Evolutionary conservation across 2,329 filamentous ascomycete species (phyloP), one percentile per base, ranked within the genome.

Genomic region (Sporothrix variecibatus): DNA sequence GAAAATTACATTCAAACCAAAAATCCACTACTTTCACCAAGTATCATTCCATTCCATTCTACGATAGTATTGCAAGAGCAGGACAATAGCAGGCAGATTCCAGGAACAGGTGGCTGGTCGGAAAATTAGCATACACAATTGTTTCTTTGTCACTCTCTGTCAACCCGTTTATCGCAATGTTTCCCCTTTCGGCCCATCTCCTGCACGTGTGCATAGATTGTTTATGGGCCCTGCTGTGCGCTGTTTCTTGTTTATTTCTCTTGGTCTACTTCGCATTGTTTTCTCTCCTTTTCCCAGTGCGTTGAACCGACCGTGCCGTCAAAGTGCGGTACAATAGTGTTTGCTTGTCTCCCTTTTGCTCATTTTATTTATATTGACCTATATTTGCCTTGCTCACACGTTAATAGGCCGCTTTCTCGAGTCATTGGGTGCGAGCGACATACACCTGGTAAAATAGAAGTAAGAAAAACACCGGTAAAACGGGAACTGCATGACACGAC

Each of bases 331-430:
- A 31, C 20, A n/a, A 38, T 20, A 65, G 60, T 26, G n/a, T n/a
- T 65, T 43, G n/a, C 43, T 17, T 43, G 28, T 58, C 46, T 65
- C 31, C 31, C 43, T n/a, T 26, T 70, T 34, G 46, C 67, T 38
- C 46, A 70, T 70, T 26, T 69, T 69, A 70, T 70, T 51, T 53
- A 70, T 53, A 38, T 53, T 70, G 67, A 15, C 11, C 68, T 56
- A 56, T 70, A 56, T 15, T 53, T 69, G 46, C 26, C 23, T 8
- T 67, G 23, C n/a, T 68, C 26, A 23, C 15, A 11, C 28, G 23
- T 40, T 53, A 38, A 38, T 20, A 70, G 31, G 51, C 7, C 46
- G 46, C 0, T 3, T 17, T 12, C 12, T 15, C 67, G 46, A 70
- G 67, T 70, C 46, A 70, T 56, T 46, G 62, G 23, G 4, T n/a